Evolutionary conservation across 2,329 filamentous ascomycete species (phyloP).

Genomic region (Fusarium sp.): DNA sequence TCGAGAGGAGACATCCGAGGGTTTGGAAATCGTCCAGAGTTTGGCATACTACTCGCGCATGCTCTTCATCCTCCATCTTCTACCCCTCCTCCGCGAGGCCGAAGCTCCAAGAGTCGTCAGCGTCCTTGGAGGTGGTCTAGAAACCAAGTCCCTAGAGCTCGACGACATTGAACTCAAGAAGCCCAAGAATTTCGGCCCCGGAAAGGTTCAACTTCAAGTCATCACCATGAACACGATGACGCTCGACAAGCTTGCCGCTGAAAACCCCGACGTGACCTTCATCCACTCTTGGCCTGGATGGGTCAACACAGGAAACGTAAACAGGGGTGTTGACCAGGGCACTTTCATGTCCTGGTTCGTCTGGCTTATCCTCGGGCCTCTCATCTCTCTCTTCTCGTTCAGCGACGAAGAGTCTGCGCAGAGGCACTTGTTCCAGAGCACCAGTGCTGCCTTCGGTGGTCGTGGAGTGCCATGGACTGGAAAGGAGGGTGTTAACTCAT

Average conservation of each 20-base stretch:
- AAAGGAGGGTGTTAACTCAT: slow-evolving; percentile 45
- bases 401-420: slow-evolving; percentile 49
- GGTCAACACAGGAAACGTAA: slow-evolving; percentile 45
- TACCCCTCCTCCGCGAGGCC: slow-evolving; percentile 51
- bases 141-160: slow-evolving; percentile 27
- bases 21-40: slow-evolving; percentile 54
- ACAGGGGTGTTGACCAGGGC: slow-evolving; percentile 42
- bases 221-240: slow-evolving; percentile 37
- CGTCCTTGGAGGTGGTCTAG: slow-evolving; percentile 39
- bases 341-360: slow-evolving; percentile 46
- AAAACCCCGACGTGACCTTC: slow-evolving; percentile 40
- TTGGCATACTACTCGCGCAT: slow-evolving; percentile 58
- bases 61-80: slow-evolving; percentile 53
- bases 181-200: slow-evolving; percentile 40
- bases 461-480: slow-evolving; percentile 48
- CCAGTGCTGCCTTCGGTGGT: slow-evolving; percentile 51
- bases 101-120: slow-evolving; percentile 43
- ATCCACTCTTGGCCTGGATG: slow-evolving; percentile 46
- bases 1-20: slow-evolving; percentile 55
- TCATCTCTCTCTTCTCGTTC: slow-evolving; percentile 45
- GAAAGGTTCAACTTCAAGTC: slow-evolving; percentile 46
- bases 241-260: slow-evolving; percentile 40
- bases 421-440: slow-evolving; percentile 50
- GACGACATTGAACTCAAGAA: slow-evolving; percentile 46
- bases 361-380: slow-evolving; percentile 48